Conservation (phyloP, 208 protist genomes). For the Entamoeba dispar region DNA sequence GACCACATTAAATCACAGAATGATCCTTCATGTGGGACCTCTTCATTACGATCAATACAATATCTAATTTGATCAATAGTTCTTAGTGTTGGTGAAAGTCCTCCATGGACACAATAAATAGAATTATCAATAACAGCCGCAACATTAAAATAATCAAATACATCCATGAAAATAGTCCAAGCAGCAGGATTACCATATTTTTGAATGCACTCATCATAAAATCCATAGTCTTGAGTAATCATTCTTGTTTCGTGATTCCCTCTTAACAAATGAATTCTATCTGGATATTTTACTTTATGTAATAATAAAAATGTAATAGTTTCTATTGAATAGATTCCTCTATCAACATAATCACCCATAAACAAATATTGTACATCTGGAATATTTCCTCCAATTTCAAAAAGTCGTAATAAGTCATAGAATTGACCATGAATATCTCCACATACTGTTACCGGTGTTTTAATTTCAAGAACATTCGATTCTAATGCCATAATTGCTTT, state of each 20-base stretch:
- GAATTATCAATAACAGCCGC: conserved; percentile 37
- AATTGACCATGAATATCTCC: conserved; percentile 63
- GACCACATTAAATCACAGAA: conserved; percentile 50
- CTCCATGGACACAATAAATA: conserved; percentile 6
- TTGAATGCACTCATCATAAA: conserved; percentile 93
- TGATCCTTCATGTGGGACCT: conserved; percentile 48
- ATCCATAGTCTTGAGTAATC: conserved; percentile 73
- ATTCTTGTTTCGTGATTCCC: conserved; percentile 31
- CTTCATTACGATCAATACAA: neutral
- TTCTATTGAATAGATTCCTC: conserved; percentile 87
- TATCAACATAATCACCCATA: conserved; percentile 87
- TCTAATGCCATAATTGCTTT: neutral
- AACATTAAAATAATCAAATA: conserved; percentile 95
- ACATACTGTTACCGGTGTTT: conserved; percentile 4
- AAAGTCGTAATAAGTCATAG: conserved; percentile 80
- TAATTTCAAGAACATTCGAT: neutral
- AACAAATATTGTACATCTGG: conserved; percentile 81
- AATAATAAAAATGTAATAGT: conserved; percentile 83
- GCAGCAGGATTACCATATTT: conserved; percentile 97
- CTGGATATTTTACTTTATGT: conserved; percentile 69
- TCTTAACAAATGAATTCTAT: conserved; percentile 43
- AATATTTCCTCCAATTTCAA: conserved; percentile 71
- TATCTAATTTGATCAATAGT: conserved; percentile 6
- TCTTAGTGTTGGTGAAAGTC: neutral
- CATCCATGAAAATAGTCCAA: conserved; percentile 95